Evolutionary conservation across 176 grass and related monocot species (phyloP), one percentile per base, ranked within the genome.

Genomic region (Carex kokanica): DNA sequence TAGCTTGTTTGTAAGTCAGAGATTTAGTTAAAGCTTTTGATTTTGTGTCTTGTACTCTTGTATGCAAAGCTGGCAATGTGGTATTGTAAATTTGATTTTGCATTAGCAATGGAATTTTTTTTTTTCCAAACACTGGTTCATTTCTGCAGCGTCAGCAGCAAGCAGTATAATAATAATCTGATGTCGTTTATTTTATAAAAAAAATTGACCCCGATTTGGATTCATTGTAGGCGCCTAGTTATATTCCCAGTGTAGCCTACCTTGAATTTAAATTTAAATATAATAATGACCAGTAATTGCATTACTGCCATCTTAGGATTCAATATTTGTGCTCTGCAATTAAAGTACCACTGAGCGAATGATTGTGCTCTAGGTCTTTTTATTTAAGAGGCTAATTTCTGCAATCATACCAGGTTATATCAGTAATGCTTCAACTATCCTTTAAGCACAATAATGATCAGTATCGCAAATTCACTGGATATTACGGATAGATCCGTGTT

Each of bases 271-370:
- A 70, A 43, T 20, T 70, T 2, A 70, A 41, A 49, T 49, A 49
- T 49, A 74, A 51, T 74, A 74, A 74, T 73, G 69, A 13, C 41
- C 70, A 52, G 43, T 24, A n/a, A 74, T 23, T 74, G 70, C 70
- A 74, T 74, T 74, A 52, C 52, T 74, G 43, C 41, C 40, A 74
- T 51, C 43, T 24, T 74, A 74, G 71, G 71, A 52, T 51, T 25
- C 71, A 51, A 52, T 25, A 25, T 49, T 51, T 45, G 43, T 12
- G 10, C 2, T 49, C 40, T 21, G n/a, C 18, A 13, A 17, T 43
- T 14, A 5, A 34, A 41, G 41, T 74, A 51, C 47, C 20, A 24
- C 41, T 27, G 20, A 74, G 45, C 18, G 5, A 17, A 74, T 74
- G 40, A 74, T 74, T 74, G 47, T 53, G 47, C 21, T 74, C 45